Conservation (phyloP, 257 asterid genomes). For the Ajuga chamaepitys region DNA sequence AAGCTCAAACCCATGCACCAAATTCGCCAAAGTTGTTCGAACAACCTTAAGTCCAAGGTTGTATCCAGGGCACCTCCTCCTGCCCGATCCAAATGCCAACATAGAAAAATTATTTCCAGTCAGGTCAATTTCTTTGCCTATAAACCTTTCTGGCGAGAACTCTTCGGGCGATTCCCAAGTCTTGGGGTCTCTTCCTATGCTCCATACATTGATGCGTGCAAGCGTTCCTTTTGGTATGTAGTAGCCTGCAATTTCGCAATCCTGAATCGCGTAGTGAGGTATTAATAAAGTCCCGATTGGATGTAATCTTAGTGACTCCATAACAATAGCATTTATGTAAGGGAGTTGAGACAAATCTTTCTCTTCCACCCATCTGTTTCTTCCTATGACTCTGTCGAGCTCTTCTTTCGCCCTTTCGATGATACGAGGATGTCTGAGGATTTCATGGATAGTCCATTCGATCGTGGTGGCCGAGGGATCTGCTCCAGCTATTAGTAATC, state of each 20-base stretch:
- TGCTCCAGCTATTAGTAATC: slow-evolving; percentile 18
- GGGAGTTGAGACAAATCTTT: slow-evolving; percentile 21
- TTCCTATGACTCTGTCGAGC: slow-evolving; percentile 24
- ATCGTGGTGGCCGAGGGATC: slow-evolving; percentile 24
- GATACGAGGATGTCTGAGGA: slow-evolving; percentile 14
- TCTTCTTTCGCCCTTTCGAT: slow-evolving; percentile 28
- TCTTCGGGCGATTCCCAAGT: background rate
- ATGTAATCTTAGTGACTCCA: slow-evolving; percentile 28
- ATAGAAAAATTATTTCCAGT: slow-evolving; percentile 6
- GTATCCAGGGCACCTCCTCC: slow-evolving; percentile 18
- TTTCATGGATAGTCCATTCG: slow-evolving; percentile 31
- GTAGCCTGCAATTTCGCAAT: slow-evolving; percentile 16
- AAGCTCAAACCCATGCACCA: slow-evolving; percentile 28
- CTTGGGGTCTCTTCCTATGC: slow-evolving; percentile 21
- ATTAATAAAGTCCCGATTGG: background rate
- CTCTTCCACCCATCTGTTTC: slow-evolving; percentile 36
- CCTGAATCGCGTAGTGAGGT: background rate
- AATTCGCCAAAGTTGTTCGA: slow-evolving; percentile 25
- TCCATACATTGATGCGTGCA: slow-evolving; percentile 16
- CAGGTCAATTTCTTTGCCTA: slow-evolving; percentile 13
- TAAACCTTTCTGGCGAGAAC: slow-evolving; percentile 20
- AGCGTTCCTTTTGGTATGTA: slow-evolving; percentile 17
- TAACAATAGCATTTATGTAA: slow-evolving; percentile 28
- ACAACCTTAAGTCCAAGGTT: slow-evolving; percentile 17
- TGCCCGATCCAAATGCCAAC: slow-evolving; percentile 22